Percentiles rank a stretch among this genome's conserved stretches.
Conservation (phyloP, 306 rosid species). For the Trifolium dubium region DNA sequence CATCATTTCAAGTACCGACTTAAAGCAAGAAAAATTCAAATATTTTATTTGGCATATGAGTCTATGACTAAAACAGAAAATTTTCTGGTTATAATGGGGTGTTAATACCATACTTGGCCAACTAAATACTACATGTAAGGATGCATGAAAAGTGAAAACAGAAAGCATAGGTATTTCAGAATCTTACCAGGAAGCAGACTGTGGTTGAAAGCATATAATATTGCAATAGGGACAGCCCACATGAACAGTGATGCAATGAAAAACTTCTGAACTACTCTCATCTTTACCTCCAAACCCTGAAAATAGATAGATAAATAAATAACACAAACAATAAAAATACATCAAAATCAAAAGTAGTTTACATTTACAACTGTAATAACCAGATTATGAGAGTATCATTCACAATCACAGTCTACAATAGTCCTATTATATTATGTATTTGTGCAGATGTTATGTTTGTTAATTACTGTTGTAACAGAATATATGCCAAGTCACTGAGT, state of each 20-base stretch:
- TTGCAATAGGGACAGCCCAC: constrained; percentile 60
- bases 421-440: background rate
- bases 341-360: no score
- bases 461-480: background rate
- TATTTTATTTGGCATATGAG: background rate
- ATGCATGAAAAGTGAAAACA: constrained; percentile 20
- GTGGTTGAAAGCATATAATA: constrained; percentile 73
- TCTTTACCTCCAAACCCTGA: constrained; percentile 49
- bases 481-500: background rate
- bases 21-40: background rate
- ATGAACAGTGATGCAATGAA: constrained; percentile 71
- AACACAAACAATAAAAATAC: background rate
- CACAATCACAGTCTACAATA: background rate
- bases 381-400: background rate
- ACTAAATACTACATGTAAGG: background rate
- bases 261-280: constrained; percentile 74
- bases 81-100: constrained; percentile 14
- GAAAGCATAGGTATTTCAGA: background rate
- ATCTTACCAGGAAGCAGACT: constrained; percentile 76
- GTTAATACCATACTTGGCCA: background rate
- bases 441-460: background rate
- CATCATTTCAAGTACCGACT: constrained; percentile 18
- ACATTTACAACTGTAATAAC: no score
- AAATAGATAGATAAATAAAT: background rate
- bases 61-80: background rate